These are phyloP conservation scores for Coemansia sp. DNA, from an alignment of 192 early-diverging fungal species.

Conservation along the genomic window DNA sequence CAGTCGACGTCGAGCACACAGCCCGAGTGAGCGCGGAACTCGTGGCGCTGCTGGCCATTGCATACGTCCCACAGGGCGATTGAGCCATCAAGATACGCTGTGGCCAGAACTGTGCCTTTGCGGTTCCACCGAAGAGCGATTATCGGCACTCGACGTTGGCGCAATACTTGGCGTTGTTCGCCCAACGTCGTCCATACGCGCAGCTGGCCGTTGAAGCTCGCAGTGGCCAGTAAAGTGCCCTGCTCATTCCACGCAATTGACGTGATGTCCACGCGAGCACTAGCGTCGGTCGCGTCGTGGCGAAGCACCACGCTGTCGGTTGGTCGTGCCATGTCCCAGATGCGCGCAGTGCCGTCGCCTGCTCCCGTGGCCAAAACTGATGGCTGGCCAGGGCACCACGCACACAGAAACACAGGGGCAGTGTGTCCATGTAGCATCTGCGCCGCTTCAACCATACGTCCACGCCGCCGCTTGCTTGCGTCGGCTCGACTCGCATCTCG, in stretches of 20 bases:
- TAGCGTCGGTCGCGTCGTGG: constrained; percentile 48
- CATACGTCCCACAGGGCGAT: constrained; percentile 83
- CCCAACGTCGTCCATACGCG: constrained; percentile 76
- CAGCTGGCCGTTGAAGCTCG: constrained; percentile 80
- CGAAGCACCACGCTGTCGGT: constrained; percentile 57
- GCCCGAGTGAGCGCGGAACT: constrained; percentile 37
- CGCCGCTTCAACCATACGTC: constrained; percentile 43
- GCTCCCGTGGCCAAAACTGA: constrained; percentile 68
- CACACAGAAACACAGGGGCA: constrained; percentile 70
- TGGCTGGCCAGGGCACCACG: constrained; percentile 75
- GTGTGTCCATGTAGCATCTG: constrained; percentile 66
- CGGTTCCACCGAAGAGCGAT: constrained; percentile 86
- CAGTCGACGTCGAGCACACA: constrained; percentile 87
- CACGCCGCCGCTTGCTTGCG: background rate
- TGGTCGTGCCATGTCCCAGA: constrained; percentile 76
- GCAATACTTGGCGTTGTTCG: constrained; percentile 61
- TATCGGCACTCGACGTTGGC: constrained; percentile 76
- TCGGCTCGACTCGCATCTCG: constrained; percentile 3
- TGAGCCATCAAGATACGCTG: constrained; percentile 75
- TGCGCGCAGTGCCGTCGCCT: constrained; percentile 79
- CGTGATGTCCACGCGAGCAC: constrained; percentile 72
- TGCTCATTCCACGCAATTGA: constrained; percentile 81
- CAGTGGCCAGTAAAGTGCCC: constrained; percentile 80
- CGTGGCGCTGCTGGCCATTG: constrained; percentile 61
- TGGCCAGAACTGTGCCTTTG: constrained; percentile 70